Conservation (phyloP, 2,329 filamentous ascomycete species). For the Colletotrichum spinosum region DNA sequence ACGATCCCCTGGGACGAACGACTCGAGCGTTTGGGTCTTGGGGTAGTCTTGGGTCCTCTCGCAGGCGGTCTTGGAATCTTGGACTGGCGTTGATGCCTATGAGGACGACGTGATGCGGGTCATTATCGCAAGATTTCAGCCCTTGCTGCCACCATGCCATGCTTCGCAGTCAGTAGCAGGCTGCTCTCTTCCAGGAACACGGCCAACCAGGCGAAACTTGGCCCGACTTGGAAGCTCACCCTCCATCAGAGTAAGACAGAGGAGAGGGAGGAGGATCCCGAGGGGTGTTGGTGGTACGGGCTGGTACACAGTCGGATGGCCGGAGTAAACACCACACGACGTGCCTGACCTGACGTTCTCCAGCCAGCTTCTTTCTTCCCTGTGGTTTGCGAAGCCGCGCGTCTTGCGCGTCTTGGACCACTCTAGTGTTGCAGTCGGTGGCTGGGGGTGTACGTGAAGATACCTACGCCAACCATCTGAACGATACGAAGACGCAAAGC, state of each 20-base stretch:
- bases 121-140: slow-evolving; percentile 11
- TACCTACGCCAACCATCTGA: too few species aligned
- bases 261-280: slow-evolving; percentile 5
- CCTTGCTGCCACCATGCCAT: slow-evolving; percentile 8
- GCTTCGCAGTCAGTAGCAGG: neutral
- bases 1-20: slow-evolving; percentile 27
- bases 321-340: too few species aligned
- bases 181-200: slow-evolving; percentile 13
- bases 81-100: neutral
- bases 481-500: too few species aligned
- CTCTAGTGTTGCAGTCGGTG: slow-evolving; percentile 7
- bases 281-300: neutral
- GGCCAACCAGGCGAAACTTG: slow-evolving; percentile 10
- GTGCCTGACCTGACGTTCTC: too few species aligned
- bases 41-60: neutral
- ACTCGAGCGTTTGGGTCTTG: slow-evolving; percentile 10
- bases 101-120: slow-evolving; percentile 20
- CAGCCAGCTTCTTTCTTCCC: too few species aligned
- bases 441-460: slow-evolving; percentile 5
- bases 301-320: too few species aligned
- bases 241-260: slow-evolving; percentile 2
- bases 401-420: slow-evolving; percentile 21
- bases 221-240: slow-evolving; percentile 15
- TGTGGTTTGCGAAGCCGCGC: slow-evolving; percentile 28
- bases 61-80: neutral